Percentiles rank a stretch among this genome's conserved stretches.
phyloP scores from a whole-genome alignment of 345 rosid species.

The Schrenkiella parvula region DNA sequence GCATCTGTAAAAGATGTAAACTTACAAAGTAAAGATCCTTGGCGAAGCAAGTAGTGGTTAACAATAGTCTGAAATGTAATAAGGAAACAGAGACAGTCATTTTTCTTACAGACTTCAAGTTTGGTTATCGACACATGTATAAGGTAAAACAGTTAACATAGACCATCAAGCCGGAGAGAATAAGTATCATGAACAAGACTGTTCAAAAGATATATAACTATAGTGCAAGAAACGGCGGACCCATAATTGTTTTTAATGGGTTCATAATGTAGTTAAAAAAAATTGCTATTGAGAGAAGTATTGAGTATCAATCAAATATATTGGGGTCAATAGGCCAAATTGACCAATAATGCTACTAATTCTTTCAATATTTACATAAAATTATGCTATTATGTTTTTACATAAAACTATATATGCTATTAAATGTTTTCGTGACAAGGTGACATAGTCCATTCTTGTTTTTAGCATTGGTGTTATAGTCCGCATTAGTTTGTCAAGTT shows the following conservation, averaged over 20 bases:
- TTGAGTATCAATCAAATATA: too few relatives aligned
- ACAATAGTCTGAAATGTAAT: not conserved
- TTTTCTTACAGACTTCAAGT: not conserved
- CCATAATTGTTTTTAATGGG: not conserved
- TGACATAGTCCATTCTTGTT: not conserved
- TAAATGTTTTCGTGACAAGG: not conserved
- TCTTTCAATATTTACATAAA: not conserved
- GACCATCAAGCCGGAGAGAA: not conserved
- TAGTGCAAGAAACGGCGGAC: not conserved
- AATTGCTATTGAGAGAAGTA: too few relatives aligned
- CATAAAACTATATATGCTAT: not conserved
- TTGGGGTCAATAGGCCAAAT: too few relatives aligned
- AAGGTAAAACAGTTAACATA: not conserved
- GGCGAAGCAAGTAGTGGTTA: not conserved
- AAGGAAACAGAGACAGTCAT: not conserved
- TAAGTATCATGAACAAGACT: not conserved
- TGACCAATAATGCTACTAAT: too few relatives aligned
- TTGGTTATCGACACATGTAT: not conserved
- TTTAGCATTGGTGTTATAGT: too few relatives aligned
- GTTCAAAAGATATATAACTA: not conserved
- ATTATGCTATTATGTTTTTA: not conserved
- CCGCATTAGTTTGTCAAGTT: too few relatives aligned
- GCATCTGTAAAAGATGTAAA: slow-evolving; percentile 39
- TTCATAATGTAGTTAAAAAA: too few relatives aligned
- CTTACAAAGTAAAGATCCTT: not conserved